Base-by-base conservation (phyloP, 108 stramenopile species). In the Stephanodiscus minutulus region DNA sequence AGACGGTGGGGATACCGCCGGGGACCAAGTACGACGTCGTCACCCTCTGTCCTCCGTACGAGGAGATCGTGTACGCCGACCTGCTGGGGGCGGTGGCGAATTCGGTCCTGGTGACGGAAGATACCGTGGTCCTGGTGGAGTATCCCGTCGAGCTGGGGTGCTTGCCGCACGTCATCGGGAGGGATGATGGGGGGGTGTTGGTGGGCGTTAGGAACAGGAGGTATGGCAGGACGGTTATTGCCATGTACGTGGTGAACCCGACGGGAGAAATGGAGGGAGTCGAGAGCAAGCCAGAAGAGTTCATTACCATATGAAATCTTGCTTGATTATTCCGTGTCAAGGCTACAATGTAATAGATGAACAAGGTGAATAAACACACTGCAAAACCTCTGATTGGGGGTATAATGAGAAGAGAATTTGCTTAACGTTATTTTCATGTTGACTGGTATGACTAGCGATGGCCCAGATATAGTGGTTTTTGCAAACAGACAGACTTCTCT, bases 191-290 rank as follows among this genome's bases (percentile, higher is more conserved):
- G 3, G 88, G 87, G 18, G 84, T 73, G 13, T 82, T 97, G 85
- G 81, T 97, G 11, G 97, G 97, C 43, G 72, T 97, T 22, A 87
- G 97, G 48, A 98, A 98, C 80, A 84, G 96, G 61, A 85, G 86
- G 33, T 98, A 98, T 83, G 97, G 97, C 29, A 89, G 97, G 41
- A 98, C 97, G 8, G 95, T 87, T 41, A 90, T 98, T 61, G 96
- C 90, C 25, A 87, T 97, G 77, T 98, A 96, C 84, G 90, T 96
- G 56, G 83, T 83, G 68, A 90, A 93, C 79, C 96, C 97, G 28
- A 85, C 95, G 0, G 96, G 96, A 25, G 71, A 68, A 57, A 62
- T 88, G 65, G 91, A 93, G 27, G 70, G 56, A 18, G 92, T 88
- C 8, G 73, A 81, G 22, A 91, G 90, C 68, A 85, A 91, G 68